These are phyloP conservation scores for Phlebiopsis gigantea DNA, from an alignment of 768 basidiomycete genomes.

Conservation along the genomic window DNA sequence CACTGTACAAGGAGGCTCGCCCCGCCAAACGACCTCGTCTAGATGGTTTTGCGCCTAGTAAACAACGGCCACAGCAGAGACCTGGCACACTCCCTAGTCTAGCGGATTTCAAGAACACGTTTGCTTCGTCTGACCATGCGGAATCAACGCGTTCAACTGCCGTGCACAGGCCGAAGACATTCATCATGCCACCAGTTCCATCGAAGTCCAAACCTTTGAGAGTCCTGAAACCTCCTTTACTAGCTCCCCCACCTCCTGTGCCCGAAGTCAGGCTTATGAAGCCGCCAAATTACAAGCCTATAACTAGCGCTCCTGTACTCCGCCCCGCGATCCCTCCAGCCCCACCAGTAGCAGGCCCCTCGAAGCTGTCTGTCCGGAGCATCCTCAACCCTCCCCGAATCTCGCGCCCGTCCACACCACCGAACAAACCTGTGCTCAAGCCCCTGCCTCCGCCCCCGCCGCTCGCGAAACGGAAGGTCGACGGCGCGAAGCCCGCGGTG, in stretches of 20 bases:
- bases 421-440: slow-evolving; percentile 8
- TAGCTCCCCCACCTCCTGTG: neutral
- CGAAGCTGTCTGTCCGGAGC: neutral
- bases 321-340: neutral
- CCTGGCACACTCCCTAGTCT: neutral
- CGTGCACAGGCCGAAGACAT: neutral
- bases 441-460: slow-evolving; percentile 26
- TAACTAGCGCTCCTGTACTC: neutral
- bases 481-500: slow-evolving; percentile 18
- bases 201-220: neutral
- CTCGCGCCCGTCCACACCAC: neutral
- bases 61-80: neutral
- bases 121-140: neutral
- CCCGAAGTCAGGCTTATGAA: neutral
- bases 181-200: neutral
- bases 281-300: neutral
- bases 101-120: neutral
- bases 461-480: slow-evolving; percentile 13
- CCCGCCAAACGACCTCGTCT: slow-evolving; percentile 1
- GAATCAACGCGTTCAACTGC: neutral
- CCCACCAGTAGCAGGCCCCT: neutral
- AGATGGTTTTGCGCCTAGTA: neutral
- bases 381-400: slow-evolving; percentile 1
- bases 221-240: neutral
- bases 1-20: neutral